These are phyloP conservation scores for Aureobasidium pullulans DNA, from an alignment of 2,329 filamentous ascomycete species.

Conservation along the genomic window DNA sequence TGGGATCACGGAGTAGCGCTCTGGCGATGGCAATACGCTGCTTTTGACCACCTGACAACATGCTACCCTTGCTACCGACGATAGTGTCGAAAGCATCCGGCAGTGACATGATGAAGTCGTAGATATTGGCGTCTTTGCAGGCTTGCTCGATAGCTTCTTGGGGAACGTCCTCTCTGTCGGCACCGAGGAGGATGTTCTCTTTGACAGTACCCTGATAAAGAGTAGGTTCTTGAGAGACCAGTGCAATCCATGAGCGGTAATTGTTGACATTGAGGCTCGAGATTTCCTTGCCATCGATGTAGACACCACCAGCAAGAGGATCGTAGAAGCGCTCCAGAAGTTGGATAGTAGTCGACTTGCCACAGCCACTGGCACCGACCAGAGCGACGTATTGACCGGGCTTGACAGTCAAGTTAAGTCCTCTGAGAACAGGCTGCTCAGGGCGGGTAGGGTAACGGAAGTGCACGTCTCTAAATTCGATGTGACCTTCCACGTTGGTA, in stretches of 20 bases:
- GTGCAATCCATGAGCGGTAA: slow-evolving; percentile 74
- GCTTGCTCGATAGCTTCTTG: slow-evolving; percentile 69
- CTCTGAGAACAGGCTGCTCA: slow-evolving; percentile 85
- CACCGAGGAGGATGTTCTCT: slow-evolving; percentile 83
- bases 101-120: slow-evolving; percentile 80
- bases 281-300: slow-evolving; percentile 77
- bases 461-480: slow-evolving; percentile 89
- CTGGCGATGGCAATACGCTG: slow-evolving; percentile 91
- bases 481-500: slow-evolving; percentile 59
- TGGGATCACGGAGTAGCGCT: slow-evolving; percentile 82
- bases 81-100: slow-evolving; percentile 80
- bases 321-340: slow-evolving; percentile 94
- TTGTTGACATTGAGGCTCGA: slow-evolving; percentile 73
- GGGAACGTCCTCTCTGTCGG: slow-evolving; percentile 54
- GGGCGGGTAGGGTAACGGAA: slow-evolving; percentile 90
- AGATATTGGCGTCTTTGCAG: slow-evolving; percentile 86
- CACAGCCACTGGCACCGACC: slow-evolving; percentile 89
- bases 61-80: slow-evolving; percentile 68
- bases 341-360: slow-evolving; percentile 89
- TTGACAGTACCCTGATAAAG: slow-evolving; percentile 87
- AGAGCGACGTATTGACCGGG: slow-evolving; percentile 81
- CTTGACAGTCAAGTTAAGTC: slow-evolving; percentile 65
- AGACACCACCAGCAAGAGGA: slow-evolving; percentile 70
- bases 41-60: slow-evolving; percentile 87
- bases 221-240: slow-evolving; percentile 91